Evolutionary conservation across 306 rosid genomes (phyloP).

Genomic region (Fagus crenata): DNA sequence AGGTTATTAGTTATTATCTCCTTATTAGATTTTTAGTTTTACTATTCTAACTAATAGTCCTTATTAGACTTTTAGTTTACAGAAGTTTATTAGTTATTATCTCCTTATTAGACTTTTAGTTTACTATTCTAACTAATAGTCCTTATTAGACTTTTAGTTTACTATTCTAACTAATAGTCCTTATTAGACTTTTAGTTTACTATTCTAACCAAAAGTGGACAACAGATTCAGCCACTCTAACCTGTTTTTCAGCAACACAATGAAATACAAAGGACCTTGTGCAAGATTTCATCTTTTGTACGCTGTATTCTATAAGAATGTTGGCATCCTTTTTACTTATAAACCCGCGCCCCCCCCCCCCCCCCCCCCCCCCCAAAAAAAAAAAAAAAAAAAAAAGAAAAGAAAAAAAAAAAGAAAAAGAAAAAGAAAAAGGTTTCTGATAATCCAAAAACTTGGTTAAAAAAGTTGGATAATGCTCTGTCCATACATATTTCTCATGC

Average conservation of each 20-base stretch:
- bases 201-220: neutral
- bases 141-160: too few species aligned
- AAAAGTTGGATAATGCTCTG: neutral
- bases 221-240: neutral
- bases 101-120: too few species aligned
- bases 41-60: too few species aligned
- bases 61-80: too few species aligned
- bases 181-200: too few species aligned
- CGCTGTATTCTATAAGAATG: conserved; percentile 2
- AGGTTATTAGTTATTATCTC: too few species aligned
- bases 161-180: neutral
- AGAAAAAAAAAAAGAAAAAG: too few species aligned
- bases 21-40: too few species aligned
- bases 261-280: neutral
- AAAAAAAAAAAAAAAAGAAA: too few species aligned
- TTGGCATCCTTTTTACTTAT: neutral
- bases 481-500: conserved; percentile 5
- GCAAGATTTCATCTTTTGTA: neutral
- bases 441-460: neutral
- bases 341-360: rapidly evolving
- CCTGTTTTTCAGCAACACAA: neutral
- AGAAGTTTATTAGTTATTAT: too few species aligned
- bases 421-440: neutral
- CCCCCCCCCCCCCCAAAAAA: too few species aligned
- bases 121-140: too few species aligned